Evolutionary conservation across 148 eudicot genomes (phyloP).

Genomic region (Pharnaceum exiguum): DNA sequence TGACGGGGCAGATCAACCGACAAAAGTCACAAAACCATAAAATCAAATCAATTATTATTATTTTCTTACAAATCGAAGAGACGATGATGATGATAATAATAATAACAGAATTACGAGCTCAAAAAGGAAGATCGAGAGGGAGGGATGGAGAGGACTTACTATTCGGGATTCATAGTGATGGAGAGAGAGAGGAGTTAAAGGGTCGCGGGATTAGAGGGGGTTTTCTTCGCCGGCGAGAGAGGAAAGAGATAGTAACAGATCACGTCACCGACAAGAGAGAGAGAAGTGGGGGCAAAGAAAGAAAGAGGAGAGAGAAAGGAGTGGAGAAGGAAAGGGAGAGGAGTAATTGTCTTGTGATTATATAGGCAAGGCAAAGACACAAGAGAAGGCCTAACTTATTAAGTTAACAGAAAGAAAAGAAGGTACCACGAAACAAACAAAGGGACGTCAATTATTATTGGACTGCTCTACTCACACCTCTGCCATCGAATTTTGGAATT

Average conservation of each 20-base stretch:
- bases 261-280: constrained; percentile 22
- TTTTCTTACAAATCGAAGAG: not conserved
- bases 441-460: not conserved
- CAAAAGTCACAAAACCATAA: too few species aligned
- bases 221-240: constrained; percentile 14
- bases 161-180: constrained; percentile 31
- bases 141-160: constrained; percentile 10
- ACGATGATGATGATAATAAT: not conserved
- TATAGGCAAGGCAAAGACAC: not conserved
- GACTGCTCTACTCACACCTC: too few species aligned
- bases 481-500: too few species aligned
- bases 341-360: too few species aligned
- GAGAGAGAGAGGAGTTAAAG: not conserved
- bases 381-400: too few species aligned
- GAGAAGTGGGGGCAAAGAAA: constrained; percentile 9
- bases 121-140: not conserved
- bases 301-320: not conserved
- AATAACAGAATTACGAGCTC: not conserved
- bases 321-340: not conserved
- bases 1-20: too few species aligned
- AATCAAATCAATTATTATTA: too few species aligned
- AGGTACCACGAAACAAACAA: constrained; percentile 16
- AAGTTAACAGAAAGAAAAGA: too few species aligned
- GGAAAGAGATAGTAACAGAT: constrained; percentile 4
- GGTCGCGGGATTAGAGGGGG: constrained; percentile 2